Base-by-base conservation (phyloP, 177 flowering plant species). In the Vitis hybrid region DNA sequence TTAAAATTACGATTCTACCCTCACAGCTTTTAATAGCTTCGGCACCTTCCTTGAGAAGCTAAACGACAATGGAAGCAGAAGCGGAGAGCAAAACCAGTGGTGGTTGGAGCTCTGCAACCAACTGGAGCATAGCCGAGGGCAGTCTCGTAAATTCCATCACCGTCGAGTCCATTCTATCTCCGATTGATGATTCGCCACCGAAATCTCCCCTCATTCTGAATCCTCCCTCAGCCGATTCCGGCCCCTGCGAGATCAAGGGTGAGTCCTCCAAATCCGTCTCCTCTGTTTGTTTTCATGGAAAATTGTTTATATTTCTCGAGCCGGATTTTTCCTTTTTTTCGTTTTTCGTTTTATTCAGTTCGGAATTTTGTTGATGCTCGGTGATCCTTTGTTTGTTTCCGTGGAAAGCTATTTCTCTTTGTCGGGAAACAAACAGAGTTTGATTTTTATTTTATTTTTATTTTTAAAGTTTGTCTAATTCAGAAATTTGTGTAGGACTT, bases 231-330 rank as follows among this genome's bases (percentile, higher is more conserved):
- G 52, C 76, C 2, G 77, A 80, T 74, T 71, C 78, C 1, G 18
- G 51, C 11, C 82, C 87, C 57, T 84, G 87, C 79, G 85, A 87
- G 71, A 84, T 87, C 82, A 87, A 71, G 33, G 59, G 91, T 87
- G 50, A 71, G 79, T 79, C 55, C 38, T 38, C 8, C 22, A 9
- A 47, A 14, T n/a, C 33, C 2, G 9, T 13, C 7, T 57, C 57
- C 28, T 10, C 24, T 51, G 2, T 20, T 11, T 69, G 2, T 17
- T 59, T 64, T 0, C 31, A 28, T 28, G 4, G 31, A 28, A 28
- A 28, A 28, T 28, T 28, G 31, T 3, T 28, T 28, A 0, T 28
- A 28, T 28, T 28, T 0, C 0, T 28, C 31, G 1, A 28, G 4
- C 31, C 31, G 31, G 1, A 24, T 24, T 58, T 20, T 55, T 44